Evolutionary conservation across 1,284 basidiomycete species (phyloP).

Genomic region (Cryptococcus amylolentus): DNA sequence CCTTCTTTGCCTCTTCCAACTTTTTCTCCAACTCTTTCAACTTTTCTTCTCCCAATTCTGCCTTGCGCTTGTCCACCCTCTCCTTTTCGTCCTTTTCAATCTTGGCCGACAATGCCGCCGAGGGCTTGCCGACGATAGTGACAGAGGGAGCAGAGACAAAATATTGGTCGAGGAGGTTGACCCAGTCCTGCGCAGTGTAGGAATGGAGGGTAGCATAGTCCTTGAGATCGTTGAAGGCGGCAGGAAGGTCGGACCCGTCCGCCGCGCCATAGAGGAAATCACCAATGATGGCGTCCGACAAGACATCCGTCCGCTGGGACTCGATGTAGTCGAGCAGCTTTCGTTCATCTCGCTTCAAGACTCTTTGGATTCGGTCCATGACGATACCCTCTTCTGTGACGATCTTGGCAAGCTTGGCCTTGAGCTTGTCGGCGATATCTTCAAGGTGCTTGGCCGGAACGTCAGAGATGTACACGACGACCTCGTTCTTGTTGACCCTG

Average conservation of each 20-base stretch:
- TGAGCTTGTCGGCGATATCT: slow-evolving; percentile 66
- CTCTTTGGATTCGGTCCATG: slow-evolving; percentile 84
- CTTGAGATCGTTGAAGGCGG: slow-evolving; percentile 73
- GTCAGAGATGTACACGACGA: slow-evolving; percentile 76
- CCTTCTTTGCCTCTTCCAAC: slow-evolving; percentile 77
- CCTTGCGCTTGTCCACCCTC: slow-evolving; percentile 68
- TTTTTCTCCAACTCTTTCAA: slow-evolving; percentile 66
- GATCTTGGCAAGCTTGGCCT: slow-evolving; percentile 67
- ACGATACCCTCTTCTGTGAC: slow-evolving; percentile 70
- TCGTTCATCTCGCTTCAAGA: slow-evolving; percentile 82
- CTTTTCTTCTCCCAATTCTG: slow-evolving; percentile 72
- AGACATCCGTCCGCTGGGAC: slow-evolving; percentile 33
- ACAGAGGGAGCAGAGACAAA: slow-evolving; percentile 68
- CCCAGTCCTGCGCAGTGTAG: slow-evolving; percentile 80
- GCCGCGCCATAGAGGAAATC: slow-evolving; percentile 86
- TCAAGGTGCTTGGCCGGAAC: slow-evolving; percentile 78
- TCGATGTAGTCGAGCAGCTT: slow-evolving; percentile 56
- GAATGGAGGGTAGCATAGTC: slow-evolving; percentile 64
- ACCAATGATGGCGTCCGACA: slow-evolving; percentile 61
- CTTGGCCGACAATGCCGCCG: slow-evolving; percentile 73
- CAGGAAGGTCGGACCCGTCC: slow-evolving; percentile 74
- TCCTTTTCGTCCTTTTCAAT: slow-evolving; percentile 79
- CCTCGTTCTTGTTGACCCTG: slow-evolving; percentile 68
- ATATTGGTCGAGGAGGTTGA: slow-evolving; percentile 74
- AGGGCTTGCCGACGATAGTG: slow-evolving; percentile 81